A percentile compares a stretch with the other conserved stretches of the same genome.
Conservation (phyloP, 441 rosid genomes). For the Lepidium campestre region DNA sequence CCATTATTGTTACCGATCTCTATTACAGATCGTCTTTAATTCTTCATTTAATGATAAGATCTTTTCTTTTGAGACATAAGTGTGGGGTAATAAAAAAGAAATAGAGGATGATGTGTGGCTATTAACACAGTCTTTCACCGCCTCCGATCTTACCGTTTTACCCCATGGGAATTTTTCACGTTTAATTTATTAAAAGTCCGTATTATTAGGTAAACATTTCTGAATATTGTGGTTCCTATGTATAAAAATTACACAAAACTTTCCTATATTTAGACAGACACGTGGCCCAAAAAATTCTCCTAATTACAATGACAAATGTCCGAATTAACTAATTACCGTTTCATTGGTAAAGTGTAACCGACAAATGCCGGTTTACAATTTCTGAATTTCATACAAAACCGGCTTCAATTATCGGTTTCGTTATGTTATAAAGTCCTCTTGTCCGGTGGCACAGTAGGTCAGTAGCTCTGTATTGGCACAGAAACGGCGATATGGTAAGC, state of each 20-base stretch:
- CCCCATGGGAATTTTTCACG: not conserved
- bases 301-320: not conserved
- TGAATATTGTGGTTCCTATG: not conserved
- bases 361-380: too few species aligned
- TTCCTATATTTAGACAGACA: slow-evolving; percentile 1
- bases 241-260: not conserved
- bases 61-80: not conserved
- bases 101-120: slow-evolving; percentile 27
- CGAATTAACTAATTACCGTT: too few species aligned
- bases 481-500: slow-evolving; percentile 23
- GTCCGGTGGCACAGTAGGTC: not conserved
- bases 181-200: not conserved
- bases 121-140: slow-evolving; percentile 17
- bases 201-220: not conserved
- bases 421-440: not conserved
- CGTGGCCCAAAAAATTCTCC: not conserved
- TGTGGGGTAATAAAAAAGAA: slow-evolving; percentile 13
- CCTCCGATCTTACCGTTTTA: slow-evolving; percentile 24
- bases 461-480: not conserved
- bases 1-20: slow-evolving; percentile 35
- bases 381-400: too few species aligned
- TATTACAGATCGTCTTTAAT: not conserved
- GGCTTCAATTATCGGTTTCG: too few species aligned
- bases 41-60: not conserved
- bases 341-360: not conserved